A percentile compares a stretch with the other conserved stretches of the same genome.
These are phyloP conservation scores for Brettanomyces nanus DNA, from an alignment of 805 yeast genomes.

Conservation along the genomic window DNA sequence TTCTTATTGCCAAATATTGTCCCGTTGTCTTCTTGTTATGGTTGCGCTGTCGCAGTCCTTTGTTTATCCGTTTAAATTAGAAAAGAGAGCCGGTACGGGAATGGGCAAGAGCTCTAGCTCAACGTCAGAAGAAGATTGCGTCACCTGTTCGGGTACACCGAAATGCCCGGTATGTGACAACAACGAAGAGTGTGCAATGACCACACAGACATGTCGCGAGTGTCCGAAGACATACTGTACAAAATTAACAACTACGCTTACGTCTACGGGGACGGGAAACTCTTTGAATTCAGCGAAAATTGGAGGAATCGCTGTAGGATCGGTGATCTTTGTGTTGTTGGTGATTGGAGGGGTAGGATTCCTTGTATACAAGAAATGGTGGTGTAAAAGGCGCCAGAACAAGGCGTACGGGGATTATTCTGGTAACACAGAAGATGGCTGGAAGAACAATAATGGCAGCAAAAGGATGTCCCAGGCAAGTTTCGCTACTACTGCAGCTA, in stretches of 20 bases:
- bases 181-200: constrained; percentile 45
- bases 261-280: constrained; percentile 13
- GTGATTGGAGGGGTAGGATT: constrained; percentile 29
- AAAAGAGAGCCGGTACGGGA: no score
- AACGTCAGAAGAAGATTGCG: constrained; percentile 22
- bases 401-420: constrained; percentile 23
- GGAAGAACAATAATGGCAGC: constrained; percentile 14
- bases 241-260: constrained; percentile 16
- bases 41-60: not conserved
- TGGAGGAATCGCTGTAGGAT: constrained; percentile 69
- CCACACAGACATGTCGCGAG: constrained; percentile 45
- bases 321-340: constrained; percentile 48
- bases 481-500: constrained; percentile 33
- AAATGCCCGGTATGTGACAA: constrained; percentile 47
- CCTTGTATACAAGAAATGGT: constrained; percentile 36
- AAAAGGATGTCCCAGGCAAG: constrained; percentile 24
- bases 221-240: constrained; percentile 53
- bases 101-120: constrained; percentile 14
- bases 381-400: constrained; percentile 27
- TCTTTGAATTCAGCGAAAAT: constrained; percentile 21
- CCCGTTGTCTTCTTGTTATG: no score
- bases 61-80: not conserved
- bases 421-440: constrained; percentile 14
- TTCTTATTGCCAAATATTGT: no score
- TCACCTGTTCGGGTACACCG: constrained; percentile 26